Evolutionary conservation across 495 filamentous ascomycete genomes (phyloP).

Genomic region (Hyaloscypha variabilis): DNA sequence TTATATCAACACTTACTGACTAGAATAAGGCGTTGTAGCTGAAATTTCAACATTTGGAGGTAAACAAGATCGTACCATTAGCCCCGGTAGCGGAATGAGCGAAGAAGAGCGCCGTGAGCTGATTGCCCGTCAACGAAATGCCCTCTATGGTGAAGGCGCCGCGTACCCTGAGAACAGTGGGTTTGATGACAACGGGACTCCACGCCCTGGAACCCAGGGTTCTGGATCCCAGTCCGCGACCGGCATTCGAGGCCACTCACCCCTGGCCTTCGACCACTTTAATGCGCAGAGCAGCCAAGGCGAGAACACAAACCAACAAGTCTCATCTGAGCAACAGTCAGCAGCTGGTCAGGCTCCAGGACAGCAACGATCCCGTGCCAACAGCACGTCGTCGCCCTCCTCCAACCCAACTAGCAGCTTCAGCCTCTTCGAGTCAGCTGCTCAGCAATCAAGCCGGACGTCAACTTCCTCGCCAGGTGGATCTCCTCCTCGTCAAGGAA

Average conservation of each 20-base stretch:
- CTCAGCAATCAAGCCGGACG: constrained; percentile 80
- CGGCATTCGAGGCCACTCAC: constrained; percentile 60
- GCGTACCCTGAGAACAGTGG: constrained; percentile 59
- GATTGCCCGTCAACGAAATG: constrained; percentile 91
- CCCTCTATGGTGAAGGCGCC: constrained; percentile 80
- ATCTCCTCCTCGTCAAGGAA: constrained; percentile 75
- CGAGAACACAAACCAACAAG: constrained; percentile 35
- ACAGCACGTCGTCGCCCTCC: constrained; percentile 85
- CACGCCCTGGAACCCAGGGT: constrained; percentile 58
- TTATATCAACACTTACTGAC: constrained; percentile 44
- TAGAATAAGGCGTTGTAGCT: constrained; percentile 67
- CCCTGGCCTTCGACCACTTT: constrained; percentile 41
- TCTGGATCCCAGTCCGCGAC: constrained; percentile 55
- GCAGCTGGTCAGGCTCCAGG: constrained; percentile 36
- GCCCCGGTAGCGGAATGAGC: constrained; percentile 80
- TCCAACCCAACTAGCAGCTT: constrained; percentile 66
- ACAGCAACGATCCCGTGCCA: constrained; percentile 75
- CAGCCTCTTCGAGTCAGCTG: constrained; percentile 65
- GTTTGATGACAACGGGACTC: constrained; percentile 64
- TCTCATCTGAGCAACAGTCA: constrained; percentile 34
- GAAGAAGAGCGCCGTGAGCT: constrained; percentile 96
- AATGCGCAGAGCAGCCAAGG: constrained; percentile 37
- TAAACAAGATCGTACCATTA: constrained; percentile 90
- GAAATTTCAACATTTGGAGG: constrained; percentile 73
- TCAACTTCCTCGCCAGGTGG: constrained; percentile 88